phyloP scores from a whole-genome alignment of 2,329 filamentous ascomycete genomes.

The Hypoxylon sp. region DNA sequence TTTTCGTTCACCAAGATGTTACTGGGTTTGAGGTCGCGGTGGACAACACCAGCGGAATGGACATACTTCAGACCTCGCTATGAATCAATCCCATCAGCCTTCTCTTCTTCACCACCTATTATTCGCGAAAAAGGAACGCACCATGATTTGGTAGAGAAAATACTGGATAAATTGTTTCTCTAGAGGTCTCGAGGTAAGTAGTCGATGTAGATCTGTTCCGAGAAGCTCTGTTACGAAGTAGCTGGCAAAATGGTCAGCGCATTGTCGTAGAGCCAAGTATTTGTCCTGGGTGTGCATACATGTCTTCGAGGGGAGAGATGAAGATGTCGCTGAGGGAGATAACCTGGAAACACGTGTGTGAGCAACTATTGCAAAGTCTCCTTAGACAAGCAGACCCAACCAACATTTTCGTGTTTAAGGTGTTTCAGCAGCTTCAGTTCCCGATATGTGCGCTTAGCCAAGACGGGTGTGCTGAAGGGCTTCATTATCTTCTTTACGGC shows the following conservation, averaged over 20 bases:
- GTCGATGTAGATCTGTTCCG: constrained; percentile 94
- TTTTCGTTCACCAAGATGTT: constrained; percentile 99
- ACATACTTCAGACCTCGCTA: constrained; percentile 99
- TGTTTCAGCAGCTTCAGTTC: constrained; percentile 98
- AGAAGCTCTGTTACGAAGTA: constrained; percentile 99
- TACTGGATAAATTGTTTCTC: constrained; percentile 99
- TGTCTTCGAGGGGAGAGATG: constrained; percentile 98
- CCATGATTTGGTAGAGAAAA: constrained; percentile 98
- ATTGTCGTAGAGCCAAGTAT: constrained; percentile 28
- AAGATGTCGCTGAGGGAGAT: constrained; percentile 99
- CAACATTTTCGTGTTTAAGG: constrained; percentile 94
- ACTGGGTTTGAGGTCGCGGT: constrained; percentile 97
- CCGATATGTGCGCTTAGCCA: constrained; percentile 97
- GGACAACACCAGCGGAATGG: constrained; percentile 97
- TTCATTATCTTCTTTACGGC: constrained; percentile 99
- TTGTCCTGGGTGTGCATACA: constrained; percentile 71
- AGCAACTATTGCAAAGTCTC: constrained; percentile 32
- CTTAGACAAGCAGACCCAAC: constrained; percentile 47
- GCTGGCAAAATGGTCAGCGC: constrained; percentile 62
- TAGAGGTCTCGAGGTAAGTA: constrained; percentile 93
- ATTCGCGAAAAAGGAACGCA: constrained; percentile 61
- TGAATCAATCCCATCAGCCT: constrained; percentile 23
- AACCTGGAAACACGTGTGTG: constrained; percentile 69
- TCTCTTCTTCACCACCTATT: neutral
- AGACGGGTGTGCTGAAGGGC: constrained; percentile 98